Percentiles rank a stretch among this genome's conserved stretches.
phyloP scores from a whole-genome alignment of 2,329 filamentous ascomycete genomes.

The Epicoccum sorghinum region DNA sequence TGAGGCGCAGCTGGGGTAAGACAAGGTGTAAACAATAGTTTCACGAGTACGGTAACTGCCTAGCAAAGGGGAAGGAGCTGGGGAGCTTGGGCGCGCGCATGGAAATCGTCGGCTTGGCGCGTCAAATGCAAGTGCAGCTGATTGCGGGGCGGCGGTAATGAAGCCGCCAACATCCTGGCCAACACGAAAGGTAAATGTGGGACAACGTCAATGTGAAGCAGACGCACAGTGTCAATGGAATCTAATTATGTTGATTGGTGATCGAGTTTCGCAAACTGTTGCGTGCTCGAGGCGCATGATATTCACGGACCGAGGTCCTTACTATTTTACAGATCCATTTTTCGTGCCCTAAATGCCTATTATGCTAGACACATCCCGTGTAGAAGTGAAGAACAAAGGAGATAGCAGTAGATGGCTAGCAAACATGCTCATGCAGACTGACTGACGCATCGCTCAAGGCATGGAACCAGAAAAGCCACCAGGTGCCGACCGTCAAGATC shows the following conservation, averaged over 20 bases:
- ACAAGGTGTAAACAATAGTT: constrained; percentile 5
- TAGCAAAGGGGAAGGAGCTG: constrained; percentile 6
- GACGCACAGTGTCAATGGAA: neutral
- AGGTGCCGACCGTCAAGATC: constrained; percentile 35
- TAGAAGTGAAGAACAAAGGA: constrained; percentile 17
- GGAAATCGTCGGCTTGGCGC: constrained; percentile 7
- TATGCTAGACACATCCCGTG: constrained; percentile 12
- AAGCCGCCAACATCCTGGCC: constrained; percentile 9
- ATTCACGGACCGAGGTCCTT: constrained; percentile 10
- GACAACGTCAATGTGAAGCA: neutral
- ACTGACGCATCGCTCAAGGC: constrained; percentile 12
- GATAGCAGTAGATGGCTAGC: constrained; percentile 7
- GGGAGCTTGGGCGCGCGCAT: constrained; percentile 16
- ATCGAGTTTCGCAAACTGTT: constrained; percentile 3
- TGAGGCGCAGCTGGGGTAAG: neutral
- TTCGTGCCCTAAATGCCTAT: constrained; percentile 14
- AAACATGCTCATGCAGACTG: constrained; percentile 10
- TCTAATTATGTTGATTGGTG: constrained; percentile 2
- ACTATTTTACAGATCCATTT: constrained; percentile 19
- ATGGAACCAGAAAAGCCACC: constrained; percentile 29
- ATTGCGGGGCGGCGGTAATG: constrained; percentile 14
- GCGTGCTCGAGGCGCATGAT: constrained; percentile 5
- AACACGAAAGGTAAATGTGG: constrained; percentile 1
- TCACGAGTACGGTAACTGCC: neutral
- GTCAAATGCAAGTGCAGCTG: constrained; percentile 3